Conservation (phyloP, 257 asterid species). For the Lycium barbarum region DNA sequence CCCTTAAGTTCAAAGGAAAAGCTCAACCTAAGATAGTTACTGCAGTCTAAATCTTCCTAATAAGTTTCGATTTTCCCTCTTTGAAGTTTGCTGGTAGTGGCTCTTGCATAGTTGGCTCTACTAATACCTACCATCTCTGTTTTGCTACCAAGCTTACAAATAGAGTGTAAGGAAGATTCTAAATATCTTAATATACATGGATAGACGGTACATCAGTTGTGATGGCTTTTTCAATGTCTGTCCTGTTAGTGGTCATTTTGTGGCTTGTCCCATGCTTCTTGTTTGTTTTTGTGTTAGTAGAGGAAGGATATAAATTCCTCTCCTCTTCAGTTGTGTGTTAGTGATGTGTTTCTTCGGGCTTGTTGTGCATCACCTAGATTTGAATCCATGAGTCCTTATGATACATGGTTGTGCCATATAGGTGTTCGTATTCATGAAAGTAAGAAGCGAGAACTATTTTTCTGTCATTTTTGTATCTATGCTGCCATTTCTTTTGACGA, state of each 20-base stretch:
- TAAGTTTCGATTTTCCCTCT: neutral
- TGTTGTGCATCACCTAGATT: neutral
- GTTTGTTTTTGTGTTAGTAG: neutral
- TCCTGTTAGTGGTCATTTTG: neutral
- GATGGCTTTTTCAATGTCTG: neutral
- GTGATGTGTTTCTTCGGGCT: conserved; percentile 1
- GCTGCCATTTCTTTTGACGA: neutral
- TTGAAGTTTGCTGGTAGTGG: neutral
- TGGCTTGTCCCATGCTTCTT: conserved; percentile 15
- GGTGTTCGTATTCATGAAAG: neutral
- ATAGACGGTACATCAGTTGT: conserved; percentile 6
- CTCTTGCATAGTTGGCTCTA: neutral
- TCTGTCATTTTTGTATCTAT: neutral
- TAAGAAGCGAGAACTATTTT: neutral
- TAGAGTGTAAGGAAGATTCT: neutral
- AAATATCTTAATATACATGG: neutral
- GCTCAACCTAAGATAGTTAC: neutral
- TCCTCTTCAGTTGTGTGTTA: neutral
- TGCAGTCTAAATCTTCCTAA: neutral
- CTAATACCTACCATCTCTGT: neutral
- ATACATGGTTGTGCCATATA: neutral
- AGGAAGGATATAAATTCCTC: neutral
- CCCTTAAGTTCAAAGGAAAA: neutral
- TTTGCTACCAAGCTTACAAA: conserved; percentile 7
- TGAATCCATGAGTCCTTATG: neutral